phyloP scores from a whole-genome alignment of 345 rosid genomes.

The Adansonia digitata region DNA sequence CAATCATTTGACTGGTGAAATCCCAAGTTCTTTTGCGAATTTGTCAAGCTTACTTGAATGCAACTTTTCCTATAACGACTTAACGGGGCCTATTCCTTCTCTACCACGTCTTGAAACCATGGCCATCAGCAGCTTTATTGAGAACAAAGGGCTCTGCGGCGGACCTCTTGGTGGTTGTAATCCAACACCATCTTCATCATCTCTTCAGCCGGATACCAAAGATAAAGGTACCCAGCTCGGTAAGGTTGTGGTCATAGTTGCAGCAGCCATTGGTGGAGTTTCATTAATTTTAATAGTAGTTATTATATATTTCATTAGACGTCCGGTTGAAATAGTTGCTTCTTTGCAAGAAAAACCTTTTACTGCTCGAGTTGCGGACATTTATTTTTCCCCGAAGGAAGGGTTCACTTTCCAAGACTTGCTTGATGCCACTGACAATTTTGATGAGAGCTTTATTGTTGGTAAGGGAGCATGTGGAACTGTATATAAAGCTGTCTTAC shows the following conservation, averaged over 20 bases:
- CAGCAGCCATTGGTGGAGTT: constrained; percentile 65
- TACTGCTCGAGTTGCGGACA: constrained; percentile 40
- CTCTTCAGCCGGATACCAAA: constrained; percentile 22
- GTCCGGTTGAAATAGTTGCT: constrained; percentile 34
- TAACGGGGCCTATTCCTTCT: constrained; percentile 64
- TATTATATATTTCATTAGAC: constrained; percentile 56
- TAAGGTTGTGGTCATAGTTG: constrained; percentile 54
- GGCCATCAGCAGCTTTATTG: constrained; percentile 47
- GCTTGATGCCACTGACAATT: constrained; percentile 63
- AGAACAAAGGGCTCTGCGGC: constrained; percentile 72
- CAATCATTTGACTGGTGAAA: constrained; percentile 69
- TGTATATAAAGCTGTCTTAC: constrained; percentile 72
- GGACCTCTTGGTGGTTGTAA: constrained; percentile 52
- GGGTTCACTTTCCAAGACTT: constrained; percentile 80
- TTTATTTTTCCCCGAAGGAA: constrained; percentile 70
- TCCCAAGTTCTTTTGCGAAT: constrained; percentile 59
- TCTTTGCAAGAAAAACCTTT: constrained; percentile 37
- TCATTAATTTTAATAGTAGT: constrained; percentile 59
- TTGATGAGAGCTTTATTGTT: constrained; percentile 60
- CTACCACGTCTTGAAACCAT: constrained; percentile 39
- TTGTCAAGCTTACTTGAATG: constrained; percentile 69
- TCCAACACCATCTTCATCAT: constrained; percentile 26
- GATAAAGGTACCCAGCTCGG: constrained; percentile 31
- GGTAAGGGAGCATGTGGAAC: constrained; percentile 95
- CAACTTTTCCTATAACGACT: constrained; percentile 76